Evolutionary conservation across 768 basidiomycete genomes (phyloP).

Genomic region (Mycena maculata): DNA sequence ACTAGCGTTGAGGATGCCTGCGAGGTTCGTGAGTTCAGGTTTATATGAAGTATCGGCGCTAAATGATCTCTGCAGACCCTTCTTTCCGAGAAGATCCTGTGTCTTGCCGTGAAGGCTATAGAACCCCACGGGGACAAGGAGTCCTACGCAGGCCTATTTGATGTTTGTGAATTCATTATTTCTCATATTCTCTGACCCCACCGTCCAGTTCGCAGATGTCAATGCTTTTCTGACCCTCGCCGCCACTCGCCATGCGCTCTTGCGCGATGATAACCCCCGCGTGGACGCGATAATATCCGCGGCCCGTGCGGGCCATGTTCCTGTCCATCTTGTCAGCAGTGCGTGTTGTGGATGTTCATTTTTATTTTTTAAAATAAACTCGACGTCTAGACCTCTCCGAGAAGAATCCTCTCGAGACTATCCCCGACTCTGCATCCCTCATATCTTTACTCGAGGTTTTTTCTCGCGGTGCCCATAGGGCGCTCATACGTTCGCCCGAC

Average conservation of each 20-base stretch:
- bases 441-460: slow-evolving; percentile 74
- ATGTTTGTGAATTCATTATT: slow-evolving; percentile 58
- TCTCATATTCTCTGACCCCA: slow-evolving; percentile 12
- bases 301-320: slow-evolving; percentile 78
- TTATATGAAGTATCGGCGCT: slow-evolving; percentile 8
- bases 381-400: slow-evolving; percentile 75
- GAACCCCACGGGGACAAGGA: slow-evolving; percentile 41
- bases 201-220: slow-evolving; percentile 78
- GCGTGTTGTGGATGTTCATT: slow-evolving; percentile 40
- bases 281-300: slow-evolving; percentile 78
- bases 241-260: slow-evolving; percentile 78
- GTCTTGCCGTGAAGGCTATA: slow-evolving; percentile 68
- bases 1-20: slow-evolving; percentile 86
- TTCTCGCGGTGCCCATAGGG: slow-evolving; percentile 78
- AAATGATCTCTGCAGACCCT: slow-evolving; percentile 57
- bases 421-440: slow-evolving; percentile 72
- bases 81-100: slow-evolving; percentile 69
- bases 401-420: slow-evolving; percentile 79
- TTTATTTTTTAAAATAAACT: neutral
- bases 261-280: slow-evolving; percentile 66
- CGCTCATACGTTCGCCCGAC: slow-evolving; percentile 63
- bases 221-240: slow-evolving; percentile 90
- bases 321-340: slow-evolving; percentile 85
- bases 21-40: slow-evolving; percentile 57
- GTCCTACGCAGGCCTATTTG: slow-evolving; percentile 72